Base-by-base conservation (phyloP, 1,284 basidiomycete genomes). In the Cutaneotrichosporon dermatis region DNA sequence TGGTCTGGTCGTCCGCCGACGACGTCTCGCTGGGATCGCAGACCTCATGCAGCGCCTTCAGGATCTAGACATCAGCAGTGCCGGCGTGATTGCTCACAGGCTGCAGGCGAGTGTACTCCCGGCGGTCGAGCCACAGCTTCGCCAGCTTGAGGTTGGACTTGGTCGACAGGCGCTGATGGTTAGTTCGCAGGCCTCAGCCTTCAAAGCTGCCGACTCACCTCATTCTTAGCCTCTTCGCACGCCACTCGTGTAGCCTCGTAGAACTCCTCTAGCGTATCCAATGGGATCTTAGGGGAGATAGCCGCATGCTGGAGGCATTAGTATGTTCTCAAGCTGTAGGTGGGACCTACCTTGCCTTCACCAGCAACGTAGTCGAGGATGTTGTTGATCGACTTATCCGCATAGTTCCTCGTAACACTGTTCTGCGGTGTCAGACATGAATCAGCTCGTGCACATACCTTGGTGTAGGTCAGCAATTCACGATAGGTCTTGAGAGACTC, bases 111-210 rank as follows among this genome's bases (percentile, higher is more conserved):
- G 79, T 75, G 72, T 91, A 99, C 77, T 99, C 95, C 71, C 91
- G 89, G 58, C 93, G 84, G 71, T 98, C 94, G 16, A 98, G 83
- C 95, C 95, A 99, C 7, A 99, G 83, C 69, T 97, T 96, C 6
- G 96, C 96, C 1, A 99, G 83, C 80, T 99, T 99, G 66, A 99
- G 80, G 72, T 98, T 97, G 1, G 91, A 96, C 78, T 99, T 99
- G 16, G 88, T 89, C 0, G 90, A 94, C 55, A 99, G 79, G 61
- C 95, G 86, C 91, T 96, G 68, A 25, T 13, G 40, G 63, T 40
- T 58, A 49, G 37, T 25, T 2, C 11, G 44, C 35, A 15, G 39
- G 33, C 11, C 7, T 60, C 33, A 51, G 15, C 37, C 37, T n/a
- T n/a, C n/a, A n/a, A 39, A 39, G 37, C 37, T 39, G 37, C 37